These are phyloP conservation scores for Mycena belliarum DNA, from an alignment of 768 basidiomycete species.

Conservation along the genomic window DNA sequence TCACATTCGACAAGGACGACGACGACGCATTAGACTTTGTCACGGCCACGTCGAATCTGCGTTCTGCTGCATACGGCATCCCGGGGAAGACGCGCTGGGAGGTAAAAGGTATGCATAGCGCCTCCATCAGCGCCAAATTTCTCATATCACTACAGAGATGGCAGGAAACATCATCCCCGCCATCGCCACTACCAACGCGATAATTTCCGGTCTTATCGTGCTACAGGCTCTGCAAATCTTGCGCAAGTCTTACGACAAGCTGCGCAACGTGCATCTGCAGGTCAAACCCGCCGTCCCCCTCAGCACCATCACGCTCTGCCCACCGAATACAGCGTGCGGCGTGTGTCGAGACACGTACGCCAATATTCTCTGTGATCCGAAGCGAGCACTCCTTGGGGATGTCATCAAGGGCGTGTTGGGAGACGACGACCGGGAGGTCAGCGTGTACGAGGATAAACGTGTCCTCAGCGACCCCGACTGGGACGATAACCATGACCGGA, in stretches of 20 bases:
- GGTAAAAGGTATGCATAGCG: constrained; percentile 72
- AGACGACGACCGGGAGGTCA: constrained; percentile 61
- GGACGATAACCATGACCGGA: constrained; percentile 83
- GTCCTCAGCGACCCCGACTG: constrained; percentile 92
- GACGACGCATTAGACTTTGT: constrained; percentile 97
- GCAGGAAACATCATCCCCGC: constrained; percentile 99
- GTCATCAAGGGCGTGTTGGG: constrained; percentile 71
- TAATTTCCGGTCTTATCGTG: constrained; percentile 93
- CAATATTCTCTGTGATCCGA: constrained; percentile 71
- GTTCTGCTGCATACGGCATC: constrained; percentile 89
- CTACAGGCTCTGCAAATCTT: constrained; percentile 88
- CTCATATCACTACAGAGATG: constrained; percentile 65
- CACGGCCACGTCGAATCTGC: constrained; percentile 89
- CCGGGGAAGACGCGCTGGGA: constrained; percentile 91
- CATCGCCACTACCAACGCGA: constrained; percentile 98
- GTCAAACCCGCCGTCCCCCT: constrained; percentile 81
- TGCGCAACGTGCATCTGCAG: constrained; percentile 79
- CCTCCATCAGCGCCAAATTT: not conserved
- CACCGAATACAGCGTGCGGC: constrained; percentile 78
- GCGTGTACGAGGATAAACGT: constrained; percentile 84
- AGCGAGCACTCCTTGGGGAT: constrained; percentile 67
- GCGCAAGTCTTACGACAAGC: constrained; percentile 55
- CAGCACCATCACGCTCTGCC: constrained; percentile 61
- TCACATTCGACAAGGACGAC: constrained; percentile 97
- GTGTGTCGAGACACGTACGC: constrained; percentile 87